Evolutionary conservation across 108 stramenopile species (phyloP).

Genomic region (Cyclostephanos tholiformis): DNA sequence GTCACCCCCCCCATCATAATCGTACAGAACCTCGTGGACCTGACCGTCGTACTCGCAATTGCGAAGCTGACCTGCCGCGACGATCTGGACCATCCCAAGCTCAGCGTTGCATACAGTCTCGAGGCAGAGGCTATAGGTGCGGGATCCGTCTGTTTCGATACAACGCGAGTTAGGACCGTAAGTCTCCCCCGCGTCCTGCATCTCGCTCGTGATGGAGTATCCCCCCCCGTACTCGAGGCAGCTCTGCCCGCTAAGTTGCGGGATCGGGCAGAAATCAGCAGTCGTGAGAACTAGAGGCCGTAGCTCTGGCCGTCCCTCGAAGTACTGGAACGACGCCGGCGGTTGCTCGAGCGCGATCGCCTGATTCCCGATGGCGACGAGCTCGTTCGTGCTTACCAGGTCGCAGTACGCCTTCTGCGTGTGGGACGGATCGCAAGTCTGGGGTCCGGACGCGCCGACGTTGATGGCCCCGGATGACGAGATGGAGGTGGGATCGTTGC

Average conservation of each 20-base stretch:
- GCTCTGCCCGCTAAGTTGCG: slow-evolving; percentile 40
- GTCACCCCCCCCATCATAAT: slow-evolving; percentile 17
- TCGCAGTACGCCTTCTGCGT: slow-evolving; percentile 51
- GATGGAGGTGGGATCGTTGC: slow-evolving; percentile 47
- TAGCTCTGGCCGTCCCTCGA: slow-evolving; percentile 24
- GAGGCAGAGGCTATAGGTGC: slow-evolving; percentile 44
- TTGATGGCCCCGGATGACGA: slow-evolving; percentile 23
- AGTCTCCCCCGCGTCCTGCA: slow-evolving; percentile 37
- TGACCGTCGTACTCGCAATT: too few relatives aligned
- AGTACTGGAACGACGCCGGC: slow-evolving; percentile 45
- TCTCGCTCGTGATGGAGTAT: slow-evolving; percentile 26
- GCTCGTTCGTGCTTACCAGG: slow-evolving; percentile 32
- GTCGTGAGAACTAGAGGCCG: slow-evolving; percentile 43
- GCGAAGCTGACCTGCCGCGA: too few relatives aligned
- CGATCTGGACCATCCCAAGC: too few relatives aligned
- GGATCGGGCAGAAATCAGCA: slow-evolving; percentile 51
- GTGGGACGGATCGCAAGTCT: slow-evolving; percentile 52
- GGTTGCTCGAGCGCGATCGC: slow-evolving; percentile 27
- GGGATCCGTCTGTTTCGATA: slow-evolving; percentile 47
- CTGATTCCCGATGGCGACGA: slow-evolving; percentile 36
- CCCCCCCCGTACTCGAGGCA: slow-evolving; percentile 36
- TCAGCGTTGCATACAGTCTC: too few relatives aligned
- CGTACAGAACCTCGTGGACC: too few relatives aligned
- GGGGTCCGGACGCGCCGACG: slow-evolving; percentile 18
- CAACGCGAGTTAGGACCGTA: slow-evolving; percentile 42